Evolutionary conservation across 352 stramenopile genomes (phyloP), one percentile per base, ranked within the genome.

Genomic region (Globisporangium megalacanthum): DNA sequence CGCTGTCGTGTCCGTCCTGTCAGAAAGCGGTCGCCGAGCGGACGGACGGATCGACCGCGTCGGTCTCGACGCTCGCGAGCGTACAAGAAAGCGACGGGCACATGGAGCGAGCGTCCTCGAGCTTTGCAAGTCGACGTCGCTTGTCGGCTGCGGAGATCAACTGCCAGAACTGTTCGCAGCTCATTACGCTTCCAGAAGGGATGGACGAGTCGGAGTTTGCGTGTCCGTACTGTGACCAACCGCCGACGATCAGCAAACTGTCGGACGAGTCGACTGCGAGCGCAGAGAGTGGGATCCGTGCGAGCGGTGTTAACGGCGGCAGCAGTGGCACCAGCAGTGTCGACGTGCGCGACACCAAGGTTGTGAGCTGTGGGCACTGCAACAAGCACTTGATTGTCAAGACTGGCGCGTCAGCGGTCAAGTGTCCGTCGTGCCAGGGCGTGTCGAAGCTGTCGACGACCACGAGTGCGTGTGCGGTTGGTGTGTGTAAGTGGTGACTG

Each of bases 331-430:
- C 20, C 14, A 39, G 35, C 35, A 33, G 35, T 20, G 29, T 61
- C 15, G 79, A 92, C 54, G 70, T 87, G 8, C 80, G 79, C 44
- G 80, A 93, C 49, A 93, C 81, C 4, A 93, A 91, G 67, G 77
- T 93, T 41, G 81, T 95, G 52, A 91, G 77, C 56, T 95, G 86
- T 46, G 83, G 82, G 6, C 83, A 95, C 61, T 95, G 86, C 61
- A 74, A 67, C 57, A 92, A 95, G 56, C 82, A 92, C 49, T 64
- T 95, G 62, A 86, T 91, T 33, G 83, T 92, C 8, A 91, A 89
- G 60, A 88, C 83, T 44, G 73, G 72, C 6, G 79, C 85, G 25
- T 85, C 83, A 6, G 81, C 79, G 0, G 81, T 95, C 39, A 92
- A 94, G 54, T 95, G 86, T 59, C 83, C 81, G 10, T 75, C 82